These are phyloP conservation scores for Ophiostoma sp. DNA, from an alignment of 2,329 filamentous ascomycete genomes.

Conservation along the genomic window DNA sequence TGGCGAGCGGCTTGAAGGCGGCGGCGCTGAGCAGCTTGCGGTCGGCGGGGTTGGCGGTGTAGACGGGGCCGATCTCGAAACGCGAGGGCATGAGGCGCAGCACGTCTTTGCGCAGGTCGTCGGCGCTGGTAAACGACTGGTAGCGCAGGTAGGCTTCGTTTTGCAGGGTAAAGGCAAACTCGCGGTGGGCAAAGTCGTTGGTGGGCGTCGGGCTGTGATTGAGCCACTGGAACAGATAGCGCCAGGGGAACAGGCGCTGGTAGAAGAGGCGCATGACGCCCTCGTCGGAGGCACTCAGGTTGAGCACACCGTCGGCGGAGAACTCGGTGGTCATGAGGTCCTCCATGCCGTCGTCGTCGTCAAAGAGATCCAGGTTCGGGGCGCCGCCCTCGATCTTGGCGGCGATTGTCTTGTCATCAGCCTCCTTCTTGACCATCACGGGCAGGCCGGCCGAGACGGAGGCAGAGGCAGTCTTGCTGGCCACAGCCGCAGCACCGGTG, in stretches of 20 bases:
- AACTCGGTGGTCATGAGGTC: slow-evolving; percentile 27
- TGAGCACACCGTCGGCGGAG: slow-evolving; percentile 25
- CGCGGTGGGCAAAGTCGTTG: slow-evolving; percentile 84
- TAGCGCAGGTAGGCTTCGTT: slow-evolving; percentile 92
- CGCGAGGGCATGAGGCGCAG: slow-evolving; percentile 81
- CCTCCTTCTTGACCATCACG: slow-evolving; percentile 16
- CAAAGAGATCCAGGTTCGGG: slow-evolving; percentile 54
- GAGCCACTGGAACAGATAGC: slow-evolving; percentile 93
- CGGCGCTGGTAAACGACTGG: slow-evolving; percentile 58
- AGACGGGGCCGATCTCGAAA: slow-evolving; percentile 98
- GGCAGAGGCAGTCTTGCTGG: neutral
- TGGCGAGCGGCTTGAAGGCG: slow-evolving; percentile 79
- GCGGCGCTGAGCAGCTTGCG: slow-evolving; percentile 79
- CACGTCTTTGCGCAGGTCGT: slow-evolving; percentile 84
- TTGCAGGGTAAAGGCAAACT: slow-evolving; percentile 92
- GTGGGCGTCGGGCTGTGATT: slow-evolving; percentile 86
- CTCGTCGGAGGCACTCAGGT: slow-evolving; percentile 56
- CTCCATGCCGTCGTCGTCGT: slow-evolving; percentile 52
- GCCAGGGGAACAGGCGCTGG: slow-evolving; percentile 90
- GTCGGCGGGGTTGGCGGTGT: slow-evolving; percentile 88
- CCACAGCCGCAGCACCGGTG: slow-evolving; percentile 26
- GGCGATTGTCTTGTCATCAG: neutral
- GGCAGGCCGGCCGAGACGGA: neutral
- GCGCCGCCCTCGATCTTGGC: slow-evolving; percentile 37
- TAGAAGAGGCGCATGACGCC: slow-evolving; percentile 92